Base-by-base conservation (phyloP, 139 green algal species). In the Picochlorum sp. region DNA sequence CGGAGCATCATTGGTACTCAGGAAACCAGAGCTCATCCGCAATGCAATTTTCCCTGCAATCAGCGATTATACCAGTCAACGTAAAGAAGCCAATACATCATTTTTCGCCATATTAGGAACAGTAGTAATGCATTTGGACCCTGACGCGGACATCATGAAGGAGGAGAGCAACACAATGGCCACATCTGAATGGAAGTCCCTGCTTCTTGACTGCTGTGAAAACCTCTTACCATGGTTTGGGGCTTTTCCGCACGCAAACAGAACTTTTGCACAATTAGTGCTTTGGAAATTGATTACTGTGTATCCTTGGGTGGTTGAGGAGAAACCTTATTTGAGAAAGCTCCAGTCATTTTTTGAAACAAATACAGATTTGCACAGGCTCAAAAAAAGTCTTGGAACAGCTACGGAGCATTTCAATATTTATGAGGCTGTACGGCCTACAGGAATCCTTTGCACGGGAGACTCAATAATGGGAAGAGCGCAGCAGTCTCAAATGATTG, bases 171-270 rank as follows among this genome's bases (percentile, higher is more conserved):
- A 47, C 6, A 15, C 8, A 16, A 37, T 26, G 2, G 20, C 2
- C 11, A 16, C 21, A 49, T 28, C 6, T n/a, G 66, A 37, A 14
- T 49, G 14, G 18, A 20, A 46, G 16, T 30, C 21, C 15, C 15
- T 83, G 63, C 54, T 81, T 37, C 26, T 10, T 3, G 52, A 68
- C 16, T 32, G 76, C 8, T 28, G 78, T n/a, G 30, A 23, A 4
- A 68, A 63, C 1, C 41, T 80, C 2, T 32, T 84, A 47, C 84
- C 87, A 10, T 95, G 80, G 74, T 58, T 86, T 15, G 73, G 82
- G 45, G 78, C 77, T 30, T 87, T 92, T 66, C 67, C 85, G 18
- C 87, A 94, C 62, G 68, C 75, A 1, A 69, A 80, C 54, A 51
- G 75, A 30, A 73, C 71, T 13, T 78, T 85, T 59, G 61, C 77